phyloP scores from a whole-genome alignment of 129 eudicot genomes.

The Calendula officinalis region DNA sequence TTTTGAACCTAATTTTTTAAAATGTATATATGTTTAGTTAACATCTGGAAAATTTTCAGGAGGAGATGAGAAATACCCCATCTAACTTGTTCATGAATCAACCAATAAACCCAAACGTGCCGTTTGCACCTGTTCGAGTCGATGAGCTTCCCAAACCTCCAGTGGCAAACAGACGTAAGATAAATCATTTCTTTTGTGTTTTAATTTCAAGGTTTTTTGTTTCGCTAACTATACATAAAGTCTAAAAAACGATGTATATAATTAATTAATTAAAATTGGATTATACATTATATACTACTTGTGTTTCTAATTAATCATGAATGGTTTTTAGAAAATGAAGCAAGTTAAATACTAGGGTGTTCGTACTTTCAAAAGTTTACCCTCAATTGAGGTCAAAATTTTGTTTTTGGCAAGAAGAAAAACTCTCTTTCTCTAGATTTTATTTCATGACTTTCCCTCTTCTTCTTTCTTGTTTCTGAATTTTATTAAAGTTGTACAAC shows the following conservation, averaged over 20 bases:
- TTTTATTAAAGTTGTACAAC: slow-evolving; percentile 19
- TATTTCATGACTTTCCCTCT: slow-evolving; percentile 36
- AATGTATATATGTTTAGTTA: slow-evolving; percentile 4
- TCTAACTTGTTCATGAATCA: slow-evolving; percentile 72
- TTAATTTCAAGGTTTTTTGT: background rate
- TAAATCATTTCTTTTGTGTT: background rate
- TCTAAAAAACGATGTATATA: background rate
- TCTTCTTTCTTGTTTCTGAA: slow-evolving; percentile 40
- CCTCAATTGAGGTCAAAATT: slow-evolving; percentile 33
- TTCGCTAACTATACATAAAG: background rate
- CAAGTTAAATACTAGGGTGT: slow-evolving; percentile 8
- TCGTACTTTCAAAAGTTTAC: slow-evolving; percentile 36
- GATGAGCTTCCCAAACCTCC: slow-evolving; percentile 92
- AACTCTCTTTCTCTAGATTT: slow-evolving; percentile 34
- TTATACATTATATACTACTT: background rate
- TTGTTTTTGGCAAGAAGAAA: slow-evolving; percentile 27
- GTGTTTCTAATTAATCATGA: slow-evolving; percentile 22
- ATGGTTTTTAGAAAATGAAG: slow-evolving; percentile 34
- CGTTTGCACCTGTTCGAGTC: slow-evolving; percentile 51
- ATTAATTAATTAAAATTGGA: background rate
- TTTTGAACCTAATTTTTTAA: slow-evolving; percentile 3
- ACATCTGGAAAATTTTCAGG: slow-evolving; percentile 39
- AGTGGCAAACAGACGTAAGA: slow-evolving; percentile 84
- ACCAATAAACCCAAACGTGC: slow-evolving; percentile 42
- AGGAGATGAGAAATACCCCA: slow-evolving; percentile 61